A percentile compares a stretch with the other conserved stretches of the same genome.
phyloP scores from a whole-genome alignment of 2,329 filamentous ascomycete genomes.

The Xylariaceae sp. region DNA sequence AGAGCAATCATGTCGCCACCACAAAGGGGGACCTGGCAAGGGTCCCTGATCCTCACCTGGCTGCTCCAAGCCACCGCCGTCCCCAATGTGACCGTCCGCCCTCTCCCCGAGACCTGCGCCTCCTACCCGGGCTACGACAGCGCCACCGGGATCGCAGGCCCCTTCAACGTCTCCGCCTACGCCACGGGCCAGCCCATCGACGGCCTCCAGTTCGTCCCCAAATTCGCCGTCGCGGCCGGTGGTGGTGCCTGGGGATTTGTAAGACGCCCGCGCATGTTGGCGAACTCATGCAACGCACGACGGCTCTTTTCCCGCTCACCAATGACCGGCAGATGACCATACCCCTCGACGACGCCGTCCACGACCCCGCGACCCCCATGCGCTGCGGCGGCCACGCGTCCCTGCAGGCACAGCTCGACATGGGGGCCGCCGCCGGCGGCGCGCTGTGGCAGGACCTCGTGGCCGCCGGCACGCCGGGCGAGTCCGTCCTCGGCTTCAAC shows the following conservation, averaged over 20 bases:
- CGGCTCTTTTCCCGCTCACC: neutral
- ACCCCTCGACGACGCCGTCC: conserved; percentile 4
- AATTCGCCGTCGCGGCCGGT: conserved; percentile 14
- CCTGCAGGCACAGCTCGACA: conserved; percentile 14
- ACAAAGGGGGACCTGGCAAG: neutral
- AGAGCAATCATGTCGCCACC: too few species aligned
- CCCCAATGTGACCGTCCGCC: conserved; percentile 11
- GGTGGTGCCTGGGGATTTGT: conserved; percentile 19
- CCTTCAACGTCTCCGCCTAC: conserved; percentile 7
- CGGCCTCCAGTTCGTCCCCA: conserved; percentile 11
- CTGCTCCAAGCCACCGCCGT: neutral
- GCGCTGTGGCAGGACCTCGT: conserved; percentile 13
- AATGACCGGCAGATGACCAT: conserved; percentile 12
- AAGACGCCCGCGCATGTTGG: neutral
- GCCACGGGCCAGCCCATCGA: conserved; percentile 13
- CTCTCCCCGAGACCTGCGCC: conserved; percentile 9
- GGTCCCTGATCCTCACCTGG: neutral
- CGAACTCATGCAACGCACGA: too few species aligned
- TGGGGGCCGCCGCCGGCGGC: conserved; percentile 6
- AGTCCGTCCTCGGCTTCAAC: conserved; percentile 17
- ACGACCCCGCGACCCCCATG: conserved; percentile 8
- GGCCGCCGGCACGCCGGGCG: conserved; percentile 17
- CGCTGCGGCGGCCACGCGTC: conserved; percentile 10
- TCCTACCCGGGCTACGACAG: conserved; percentile 14
- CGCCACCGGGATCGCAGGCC: conserved; percentile 8